Evolutionary conservation across 306 rosid species (phyloP), one percentile per base, ranked within the genome.

Genomic region (Prunus dulcis): DNA sequence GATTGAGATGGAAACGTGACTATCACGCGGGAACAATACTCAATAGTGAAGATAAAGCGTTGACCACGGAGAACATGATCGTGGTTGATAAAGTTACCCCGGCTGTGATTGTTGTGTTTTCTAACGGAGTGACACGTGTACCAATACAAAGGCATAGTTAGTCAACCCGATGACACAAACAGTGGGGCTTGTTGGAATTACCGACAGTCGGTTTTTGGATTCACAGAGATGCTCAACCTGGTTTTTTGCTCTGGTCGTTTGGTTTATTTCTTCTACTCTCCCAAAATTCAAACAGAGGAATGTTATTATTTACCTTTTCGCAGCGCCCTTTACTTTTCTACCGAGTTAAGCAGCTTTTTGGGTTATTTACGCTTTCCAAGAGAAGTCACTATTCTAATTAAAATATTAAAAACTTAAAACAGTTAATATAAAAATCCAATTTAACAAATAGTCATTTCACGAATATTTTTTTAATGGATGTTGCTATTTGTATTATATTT

Each of bases 21-120:
- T 0, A 4, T 27, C 75, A 76, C 78, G 78, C 52, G 58, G 68
- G 0, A 17, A 28, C 5, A 22, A 12, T 12, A 38, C 43, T 38
- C 43, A 38, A 7, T 38, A 7, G 9, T 7, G 9, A 38, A 38
- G 43, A 38, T 38, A 62, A 79, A 69, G 77, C 80, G 80, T 84
- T 84, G 82, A 81, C 85, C 41, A 41, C 3, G 43, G 10, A 2
- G 1, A 51, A 4, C 63, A 14, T 69, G 52, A 46, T 23, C 3
- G 34, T 15, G 12, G 43, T 62, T 15, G 64, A 69, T 74, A 45
- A 7, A 62, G 49, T 82, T 73, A 62, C 76, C 6, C 7, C 22
- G 23, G 58, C 65, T 6, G 52, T 46, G 28, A 67, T n/a, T 19
- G 38, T 43, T 13, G 34, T 51, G 12, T 13, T 2, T 5, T 4